phyloP scores from a whole-genome alignment of 176 grass and related monocot genomes.

The Oryza glaberrima region DNA sequence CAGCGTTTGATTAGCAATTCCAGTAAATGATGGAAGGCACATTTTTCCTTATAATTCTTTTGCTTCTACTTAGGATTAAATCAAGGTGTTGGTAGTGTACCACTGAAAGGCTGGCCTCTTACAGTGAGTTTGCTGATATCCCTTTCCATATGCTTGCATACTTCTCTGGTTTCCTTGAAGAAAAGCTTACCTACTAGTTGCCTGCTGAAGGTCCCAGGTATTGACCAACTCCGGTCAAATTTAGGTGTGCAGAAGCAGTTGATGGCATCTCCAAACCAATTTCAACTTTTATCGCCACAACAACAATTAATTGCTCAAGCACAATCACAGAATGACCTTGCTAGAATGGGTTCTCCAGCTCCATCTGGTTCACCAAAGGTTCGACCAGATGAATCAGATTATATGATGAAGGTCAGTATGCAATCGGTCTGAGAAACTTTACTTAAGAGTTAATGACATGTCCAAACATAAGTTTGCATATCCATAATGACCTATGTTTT shows the following conservation, averaged over 20 bases:
- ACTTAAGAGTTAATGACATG: conserved; percentile 1
- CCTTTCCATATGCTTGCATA: conserved; percentile 16
- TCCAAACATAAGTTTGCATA: conserved; percentile 24
- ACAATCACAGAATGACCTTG: conserved; percentile 75
- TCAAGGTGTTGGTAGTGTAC: conserved; percentile 87
- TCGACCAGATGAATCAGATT: conserved; percentile 61
- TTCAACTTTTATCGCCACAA: conserved; percentile 81
- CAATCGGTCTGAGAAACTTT: conserved; percentile 13
- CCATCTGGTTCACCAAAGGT: conserved; percentile 80
- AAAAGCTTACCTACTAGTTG: conserved; percentile 41
- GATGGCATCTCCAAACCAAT: conserved; percentile 79
- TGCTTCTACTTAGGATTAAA: conserved; percentile 62
- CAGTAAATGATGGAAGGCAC: not conserved
- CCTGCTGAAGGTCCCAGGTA: conserved; percentile 72
- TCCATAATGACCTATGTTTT: not conserved
- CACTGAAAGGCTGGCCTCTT: conserved; percentile 96
- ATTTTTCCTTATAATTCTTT: conserved; percentile 42
- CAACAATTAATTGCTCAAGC: conserved; percentile 80
- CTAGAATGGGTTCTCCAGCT: conserved; percentile 82
- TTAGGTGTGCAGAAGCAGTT: conserved; percentile 83
- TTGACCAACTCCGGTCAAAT: conserved; percentile 84
- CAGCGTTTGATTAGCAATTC: not conserved
- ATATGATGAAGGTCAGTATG: conserved; percentile 66
- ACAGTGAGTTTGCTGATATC: conserved; percentile 58
- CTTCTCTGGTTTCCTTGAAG: not conserved